Evolutionary conservation across 2,329 filamentous ascomycete genomes (phyloP).

Genomic region (Hypoxylon sp.): DNA sequence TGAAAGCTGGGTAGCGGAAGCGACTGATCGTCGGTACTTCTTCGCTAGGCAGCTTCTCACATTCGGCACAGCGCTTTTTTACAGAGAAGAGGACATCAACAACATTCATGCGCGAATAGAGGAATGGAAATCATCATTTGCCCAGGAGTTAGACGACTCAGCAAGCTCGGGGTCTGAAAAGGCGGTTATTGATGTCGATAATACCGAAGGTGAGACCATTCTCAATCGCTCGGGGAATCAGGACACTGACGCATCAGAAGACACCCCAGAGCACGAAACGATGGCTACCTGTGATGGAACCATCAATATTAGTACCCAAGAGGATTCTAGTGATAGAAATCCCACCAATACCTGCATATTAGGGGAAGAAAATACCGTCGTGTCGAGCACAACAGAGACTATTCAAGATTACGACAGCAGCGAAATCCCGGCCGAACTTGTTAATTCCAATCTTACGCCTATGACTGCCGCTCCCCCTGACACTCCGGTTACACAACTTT

Average conservation of each 20-base stretch:
- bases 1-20: slow-evolving; percentile 29
- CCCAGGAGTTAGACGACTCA: not conserved
- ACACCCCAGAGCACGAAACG: not conserved
- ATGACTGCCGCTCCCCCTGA: not conserved
- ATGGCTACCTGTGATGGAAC: not conserved
- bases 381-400: not conserved
- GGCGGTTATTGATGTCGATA: not conserved
- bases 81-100: not conserved
- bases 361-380: not conserved
- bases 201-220: not conserved
- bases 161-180: not conserved
- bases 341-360: not conserved
- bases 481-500: not conserved
- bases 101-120: not conserved
- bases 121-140: slow-evolving; percentile 1
- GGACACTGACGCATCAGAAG: not conserved
- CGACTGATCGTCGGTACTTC: slow-evolving; percentile 1
- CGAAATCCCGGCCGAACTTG: not conserved
- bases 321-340: not conserved
- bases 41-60: slow-evolving; percentile 22
- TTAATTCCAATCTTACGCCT: not conserved
- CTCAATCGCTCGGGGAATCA: not conserved
- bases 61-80: not conserved
- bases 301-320: not conserved
- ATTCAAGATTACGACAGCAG: not conserved